A percentile compares a stretch with the other conserved stretches of the same genome.
phyloP scores from a whole-genome alignment of 352 stramenopile species.

The Pythium dissimile region DNA sequence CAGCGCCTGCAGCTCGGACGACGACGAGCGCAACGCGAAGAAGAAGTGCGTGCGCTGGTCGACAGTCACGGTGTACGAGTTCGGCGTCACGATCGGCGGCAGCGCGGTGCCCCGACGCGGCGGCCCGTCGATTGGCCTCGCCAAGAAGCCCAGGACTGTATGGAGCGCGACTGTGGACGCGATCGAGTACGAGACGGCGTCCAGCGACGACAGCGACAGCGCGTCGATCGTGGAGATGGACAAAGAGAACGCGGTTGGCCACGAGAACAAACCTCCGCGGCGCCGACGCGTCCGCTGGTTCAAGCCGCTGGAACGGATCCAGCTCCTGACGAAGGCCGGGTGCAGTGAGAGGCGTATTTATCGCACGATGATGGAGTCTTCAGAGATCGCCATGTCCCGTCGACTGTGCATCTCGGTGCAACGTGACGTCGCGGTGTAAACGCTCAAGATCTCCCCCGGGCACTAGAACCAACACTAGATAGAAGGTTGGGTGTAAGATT shows the following conservation, averaged over 20 bases:
- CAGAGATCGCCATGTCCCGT: conserved; percentile 15
- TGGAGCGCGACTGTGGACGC: conserved; percentile 33
- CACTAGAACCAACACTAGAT: neutral
- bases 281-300: conserved; percentile 15
- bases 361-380: conserved; percentile 19
- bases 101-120: conserved; percentile 40
- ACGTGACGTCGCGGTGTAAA: neutral
- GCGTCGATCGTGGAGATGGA: neutral
- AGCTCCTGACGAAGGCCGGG: conserved; percentile 6
- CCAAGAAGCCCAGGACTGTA: conserved; percentile 30
- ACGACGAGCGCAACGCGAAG: conserved; percentile 2
- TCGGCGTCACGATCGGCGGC: conserved; percentile 40
- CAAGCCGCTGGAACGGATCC: conserved; percentile 13
- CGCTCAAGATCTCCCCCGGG: neutral
- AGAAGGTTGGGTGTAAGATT: neutral
- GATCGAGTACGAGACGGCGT: conserved; percentile 6
- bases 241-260: conserved; percentile 1
- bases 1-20: neutral
- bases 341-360: conserved; percentile 19
- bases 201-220: conserved; percentile 1
- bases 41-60: conserved; percentile 46
- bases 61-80: conserved; percentile 60
- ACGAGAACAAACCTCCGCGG: neutral
- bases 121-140: conserved; percentile 39
- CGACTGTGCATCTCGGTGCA: conserved; percentile 1